Conservation (phyloP, 1,284 basidiomycete genomes). For the Wolfiporia cocos region DNA sequence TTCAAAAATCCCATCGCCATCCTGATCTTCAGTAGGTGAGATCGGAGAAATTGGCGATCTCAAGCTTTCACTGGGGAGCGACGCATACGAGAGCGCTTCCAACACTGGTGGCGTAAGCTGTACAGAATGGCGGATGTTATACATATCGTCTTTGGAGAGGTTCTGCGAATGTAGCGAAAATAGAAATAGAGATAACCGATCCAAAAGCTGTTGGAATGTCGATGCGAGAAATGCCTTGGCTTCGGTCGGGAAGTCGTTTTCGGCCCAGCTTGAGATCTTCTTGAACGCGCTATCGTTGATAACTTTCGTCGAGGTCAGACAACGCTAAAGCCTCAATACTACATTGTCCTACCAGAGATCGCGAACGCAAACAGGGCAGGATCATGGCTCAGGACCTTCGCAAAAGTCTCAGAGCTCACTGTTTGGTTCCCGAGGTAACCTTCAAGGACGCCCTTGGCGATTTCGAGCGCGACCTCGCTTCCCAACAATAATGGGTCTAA, state of each 20-base stretch:
- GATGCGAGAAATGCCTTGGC: constrained; percentile 5
- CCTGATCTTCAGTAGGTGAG: no score
- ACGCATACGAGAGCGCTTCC: constrained; percentile 4
- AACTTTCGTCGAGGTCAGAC: constrained; percentile 5
- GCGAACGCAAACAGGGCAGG: constrained; percentile 9
- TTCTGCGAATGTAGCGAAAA: constrained; percentile 12
- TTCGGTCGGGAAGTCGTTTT: constrained; percentile 3
- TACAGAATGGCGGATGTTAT: no score
- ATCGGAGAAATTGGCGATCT: no score
- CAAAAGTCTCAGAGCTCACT: constrained; percentile 1
- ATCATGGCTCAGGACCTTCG: constrained; percentile 2
- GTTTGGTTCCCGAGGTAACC: constrained; percentile 12
- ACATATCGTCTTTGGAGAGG: no score
- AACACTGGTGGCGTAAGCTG: constrained; percentile 10
- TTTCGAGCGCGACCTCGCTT: constrained; percentile 12
- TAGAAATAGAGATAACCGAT: constrained; percentile 8
- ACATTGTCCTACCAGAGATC: constrained; percentile 11
- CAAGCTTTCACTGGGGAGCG: constrained; percentile 1
- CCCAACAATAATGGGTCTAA: constrained; percentile 9
- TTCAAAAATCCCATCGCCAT: no score
- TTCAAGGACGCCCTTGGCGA: constrained; percentile 13
- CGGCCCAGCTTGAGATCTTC: constrained; percentile 1
- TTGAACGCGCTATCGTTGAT: constrained; percentile 1
- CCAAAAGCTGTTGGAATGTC: constrained; percentile 30
- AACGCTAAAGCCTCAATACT: no score